Percentiles rank a stretch among this genome's conserved stretches.
phyloP scores from a whole-genome alignment of 2,329 filamentous ascomycete species.

The Furcasterigmium furcatum region DNA sequence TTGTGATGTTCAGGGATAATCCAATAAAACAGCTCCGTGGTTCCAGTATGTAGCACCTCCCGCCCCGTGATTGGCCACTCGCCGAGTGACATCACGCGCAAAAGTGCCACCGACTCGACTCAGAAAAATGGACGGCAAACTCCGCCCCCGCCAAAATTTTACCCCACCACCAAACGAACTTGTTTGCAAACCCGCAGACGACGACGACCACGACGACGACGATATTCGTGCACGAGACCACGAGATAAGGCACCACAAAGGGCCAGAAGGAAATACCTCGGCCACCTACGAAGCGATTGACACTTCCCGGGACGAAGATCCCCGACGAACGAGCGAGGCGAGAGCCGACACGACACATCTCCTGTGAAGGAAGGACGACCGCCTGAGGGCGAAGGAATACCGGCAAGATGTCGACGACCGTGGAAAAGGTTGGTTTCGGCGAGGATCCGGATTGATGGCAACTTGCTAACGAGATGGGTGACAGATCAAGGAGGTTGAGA shows the following conservation, averaged over 20 bases:
- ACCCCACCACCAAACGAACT: constrained; percentile 23
- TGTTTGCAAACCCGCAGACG: constrained; percentile 9
- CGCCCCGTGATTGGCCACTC: too few relatives aligned
- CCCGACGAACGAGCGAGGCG: background rate
- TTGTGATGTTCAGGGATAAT: too few relatives aligned
- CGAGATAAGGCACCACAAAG: background rate
- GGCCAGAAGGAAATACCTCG: background rate
- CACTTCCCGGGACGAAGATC: background rate
- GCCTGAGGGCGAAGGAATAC: constrained; percentile 8
- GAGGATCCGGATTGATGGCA: background rate
- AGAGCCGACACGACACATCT: background rate
- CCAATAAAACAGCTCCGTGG: too few relatives aligned
- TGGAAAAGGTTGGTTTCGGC: constrained; percentile 74
- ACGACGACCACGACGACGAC: constrained; percentile 1
- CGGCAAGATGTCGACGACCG: constrained; percentile 86
- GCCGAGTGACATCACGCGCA: constrained; percentile 3
- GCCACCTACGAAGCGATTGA: background rate
- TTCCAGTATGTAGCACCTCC: too few relatives aligned
- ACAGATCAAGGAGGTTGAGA: constrained; percentile 95
- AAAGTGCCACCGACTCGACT: constrained; percentile 1
- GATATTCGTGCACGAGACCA: background rate
- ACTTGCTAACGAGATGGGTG: constrained; percentile 27
- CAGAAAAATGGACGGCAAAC: constrained; percentile 5
- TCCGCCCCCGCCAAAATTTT: constrained; percentile 27
- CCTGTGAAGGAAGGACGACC: background rate